These are phyloP conservation scores for Punica granatum DNA, from an alignment of 345 rosid species.

Conservation along the genomic window DNA sequence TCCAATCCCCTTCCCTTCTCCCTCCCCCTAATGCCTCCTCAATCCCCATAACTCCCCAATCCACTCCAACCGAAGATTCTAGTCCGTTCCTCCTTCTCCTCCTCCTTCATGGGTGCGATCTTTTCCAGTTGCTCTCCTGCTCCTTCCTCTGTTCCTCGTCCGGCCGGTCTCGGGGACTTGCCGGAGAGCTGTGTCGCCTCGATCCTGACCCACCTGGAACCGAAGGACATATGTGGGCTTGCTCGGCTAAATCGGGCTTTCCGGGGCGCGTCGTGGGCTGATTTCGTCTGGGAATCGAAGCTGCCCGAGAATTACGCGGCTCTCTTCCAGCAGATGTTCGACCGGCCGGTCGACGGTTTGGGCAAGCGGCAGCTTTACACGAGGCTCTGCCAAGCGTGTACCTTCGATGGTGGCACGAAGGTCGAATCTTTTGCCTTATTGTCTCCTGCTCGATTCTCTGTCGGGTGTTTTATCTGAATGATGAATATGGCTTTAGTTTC, in stretches of 20 bases:
- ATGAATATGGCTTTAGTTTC: background rate
- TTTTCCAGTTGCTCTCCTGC: slow-evolving; percentile 4
- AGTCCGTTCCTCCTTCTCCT: background rate
- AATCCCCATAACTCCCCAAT: too few relatives aligned
- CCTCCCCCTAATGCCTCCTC: background rate
- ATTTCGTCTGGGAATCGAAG: slow-evolving; percentile 90
- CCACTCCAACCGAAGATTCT: background rate
- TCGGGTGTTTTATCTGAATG: background rate
- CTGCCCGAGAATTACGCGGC: slow-evolving; percentile 57
- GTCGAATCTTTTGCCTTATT: slow-evolving; percentile 18
- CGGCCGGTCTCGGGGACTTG: slow-evolving; percentile 57
- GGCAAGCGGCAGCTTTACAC: slow-evolving; percentile 64
- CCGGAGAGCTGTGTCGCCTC: slow-evolving; percentile 83
- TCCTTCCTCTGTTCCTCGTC: slow-evolving; percentile 10
- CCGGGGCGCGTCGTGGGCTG: slow-evolving; percentile 91
- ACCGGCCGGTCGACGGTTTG: slow-evolving; percentile 29
- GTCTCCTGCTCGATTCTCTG: background rate
- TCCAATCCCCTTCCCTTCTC: background rate
- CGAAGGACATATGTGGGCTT: slow-evolving; percentile 74
- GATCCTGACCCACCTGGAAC: slow-evolving; percentile 57
- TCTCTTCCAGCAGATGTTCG: slow-evolving; percentile 47
- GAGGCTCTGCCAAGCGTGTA: slow-evolving; percentile 48
- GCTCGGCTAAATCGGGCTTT: slow-evolving; percentile 68
- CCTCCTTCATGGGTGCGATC: slow-evolving; percentile 11
- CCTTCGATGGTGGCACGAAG: slow-evolving; percentile 73